A percentile compares a stretch with the other conserved stretches of the same genome.
Evolutionary conservation across 331 rosid genomes (phyloP).

Genomic region (Acacia pycnantha): DNA sequence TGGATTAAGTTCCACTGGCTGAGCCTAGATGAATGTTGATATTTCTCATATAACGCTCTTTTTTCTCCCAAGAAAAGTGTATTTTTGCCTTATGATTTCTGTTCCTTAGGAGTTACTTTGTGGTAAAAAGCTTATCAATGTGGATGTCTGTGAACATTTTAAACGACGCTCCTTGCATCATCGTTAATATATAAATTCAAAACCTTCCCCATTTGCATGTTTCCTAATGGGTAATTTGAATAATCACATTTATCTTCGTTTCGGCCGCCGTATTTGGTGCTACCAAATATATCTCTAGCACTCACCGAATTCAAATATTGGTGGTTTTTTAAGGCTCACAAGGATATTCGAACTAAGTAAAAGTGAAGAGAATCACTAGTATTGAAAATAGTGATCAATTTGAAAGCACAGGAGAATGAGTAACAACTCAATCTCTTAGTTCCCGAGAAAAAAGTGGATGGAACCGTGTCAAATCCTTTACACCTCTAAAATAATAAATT

Average conservation of each 20-base stretch:
- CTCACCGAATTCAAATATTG: background rate
- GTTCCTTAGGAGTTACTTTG: conserved; percentile 10
- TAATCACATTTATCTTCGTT: background rate
- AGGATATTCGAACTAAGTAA: too few species aligned
- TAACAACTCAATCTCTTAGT: background rate
- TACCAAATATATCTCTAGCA: background rate
- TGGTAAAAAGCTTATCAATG: conserved; percentile 15
- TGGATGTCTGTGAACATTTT: conserved; percentile 12
- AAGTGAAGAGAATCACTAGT: too few species aligned
- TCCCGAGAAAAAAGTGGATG: background rate
- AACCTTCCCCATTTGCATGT: background rate
- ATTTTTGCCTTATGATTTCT: conserved; percentile 22
- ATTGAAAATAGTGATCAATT: too few species aligned
- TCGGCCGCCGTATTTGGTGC: background rate
- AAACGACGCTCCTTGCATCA: background rate
- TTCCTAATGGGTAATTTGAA: background rate
- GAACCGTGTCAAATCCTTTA: background rate
- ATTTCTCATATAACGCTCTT: conserved; percentile 15
- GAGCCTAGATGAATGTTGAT: conserved; percentile 27
- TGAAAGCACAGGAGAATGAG: background rate
- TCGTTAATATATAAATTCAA: conserved; percentile 14
- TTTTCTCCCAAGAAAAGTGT: background rate
- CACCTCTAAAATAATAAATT: background rate
- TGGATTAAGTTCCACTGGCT: conserved; percentile 70
- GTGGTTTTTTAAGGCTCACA: background rate